Conservation (phyloP, 345 rosid genomes). For the Eucalyptus globulus region DNA sequence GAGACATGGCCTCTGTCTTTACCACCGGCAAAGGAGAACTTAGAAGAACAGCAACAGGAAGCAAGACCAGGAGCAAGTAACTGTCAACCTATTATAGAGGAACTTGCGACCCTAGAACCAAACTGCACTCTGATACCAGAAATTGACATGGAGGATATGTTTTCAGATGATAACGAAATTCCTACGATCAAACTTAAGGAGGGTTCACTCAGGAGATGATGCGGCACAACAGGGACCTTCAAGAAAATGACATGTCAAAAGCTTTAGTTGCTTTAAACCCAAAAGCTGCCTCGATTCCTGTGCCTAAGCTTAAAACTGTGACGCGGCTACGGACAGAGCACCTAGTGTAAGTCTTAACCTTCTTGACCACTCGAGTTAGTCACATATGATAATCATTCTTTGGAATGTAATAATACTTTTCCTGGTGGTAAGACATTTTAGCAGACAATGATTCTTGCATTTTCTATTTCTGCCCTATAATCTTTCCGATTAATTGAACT, state of each 20-base stretch:
- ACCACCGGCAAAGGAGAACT: constrained; percentile 17
- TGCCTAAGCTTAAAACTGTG: constrained; percentile 69
- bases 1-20: constrained; percentile 38
- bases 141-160: constrained; percentile 60
- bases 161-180: constrained; percentile 62
- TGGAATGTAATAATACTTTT: not conserved
- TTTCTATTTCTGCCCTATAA: not conserved
- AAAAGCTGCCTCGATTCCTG: constrained; percentile 74
- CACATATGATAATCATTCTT: not conserved
- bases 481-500: not conserved
- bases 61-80: constrained; percentile 3
- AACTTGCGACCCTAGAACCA: constrained; percentile 74
- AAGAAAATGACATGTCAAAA: constrained; percentile 52
- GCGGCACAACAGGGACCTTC: constrained; percentile 57
- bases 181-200: constrained; percentile 71
- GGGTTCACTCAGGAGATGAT: constrained; percentile 50
- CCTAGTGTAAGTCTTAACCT: constrained; percentile 54
- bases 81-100: constrained; percentile 78
- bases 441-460: not conserved
- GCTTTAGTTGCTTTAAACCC: constrained; percentile 76
- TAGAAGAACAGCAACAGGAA: constrained; percentile 15
- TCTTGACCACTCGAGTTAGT: not conserved
- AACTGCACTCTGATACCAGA: constrained; percentile 20
- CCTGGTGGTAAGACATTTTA: not conserved
- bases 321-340: constrained; percentile 86